These are phyloP conservation scores for Crepidotus variabilis DNA, from an alignment of 768 basidiomycete genomes.

Conservation along the genomic window DNA sequence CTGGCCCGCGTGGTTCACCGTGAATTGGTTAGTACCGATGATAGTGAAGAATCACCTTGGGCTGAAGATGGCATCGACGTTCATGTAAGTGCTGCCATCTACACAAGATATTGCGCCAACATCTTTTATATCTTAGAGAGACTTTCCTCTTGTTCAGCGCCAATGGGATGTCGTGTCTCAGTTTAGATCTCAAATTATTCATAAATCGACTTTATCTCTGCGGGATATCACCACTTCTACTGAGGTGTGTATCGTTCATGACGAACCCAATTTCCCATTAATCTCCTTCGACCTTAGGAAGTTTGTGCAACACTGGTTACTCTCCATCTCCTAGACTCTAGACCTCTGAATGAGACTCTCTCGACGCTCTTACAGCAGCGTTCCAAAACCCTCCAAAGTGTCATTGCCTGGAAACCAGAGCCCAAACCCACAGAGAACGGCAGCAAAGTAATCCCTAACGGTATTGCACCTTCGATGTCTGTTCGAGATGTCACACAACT, in stretches of 20 bases:
- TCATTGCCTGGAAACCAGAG: slow-evolving; percentile 33
- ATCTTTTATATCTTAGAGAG: slow-evolving; percentile 45
- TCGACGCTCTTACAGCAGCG: slow-evolving; percentile 70
- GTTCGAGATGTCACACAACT: slow-evolving; percentile 50
- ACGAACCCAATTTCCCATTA: not conserved
- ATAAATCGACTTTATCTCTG: slow-evolving; percentile 81
- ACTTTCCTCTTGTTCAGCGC: slow-evolving; percentile 84
- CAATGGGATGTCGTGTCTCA: slow-evolving; percentile 92
- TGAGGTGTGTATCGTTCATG: slow-evolving; percentile 36
- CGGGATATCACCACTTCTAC: slow-evolving; percentile 52
- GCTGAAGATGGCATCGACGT: slow-evolving; percentile 57
- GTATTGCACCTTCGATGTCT: slow-evolving; percentile 2
- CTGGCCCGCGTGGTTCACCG: slow-evolving; percentile 83
- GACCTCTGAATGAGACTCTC: slow-evolving; percentile 72
- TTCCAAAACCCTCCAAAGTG: slow-evolving; percentile 48
- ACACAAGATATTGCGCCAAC: not conserved
- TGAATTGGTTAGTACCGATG: slow-evolving; percentile 59
- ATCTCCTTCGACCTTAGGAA: slow-evolving; percentile 39
- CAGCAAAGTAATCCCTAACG: not conserved
- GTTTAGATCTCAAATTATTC: slow-evolving; percentile 85
- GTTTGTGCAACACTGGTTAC: slow-evolving; percentile 76
- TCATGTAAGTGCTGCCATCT: slow-evolving; percentile 35
- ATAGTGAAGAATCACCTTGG: slow-evolving; percentile 64
- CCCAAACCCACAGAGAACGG: slow-evolving; percentile 6
- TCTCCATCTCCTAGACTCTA: slow-evolving; percentile 85